Base-by-base conservation (phyloP, 345 rosid species). In the Corymbia maculata region DNA sequence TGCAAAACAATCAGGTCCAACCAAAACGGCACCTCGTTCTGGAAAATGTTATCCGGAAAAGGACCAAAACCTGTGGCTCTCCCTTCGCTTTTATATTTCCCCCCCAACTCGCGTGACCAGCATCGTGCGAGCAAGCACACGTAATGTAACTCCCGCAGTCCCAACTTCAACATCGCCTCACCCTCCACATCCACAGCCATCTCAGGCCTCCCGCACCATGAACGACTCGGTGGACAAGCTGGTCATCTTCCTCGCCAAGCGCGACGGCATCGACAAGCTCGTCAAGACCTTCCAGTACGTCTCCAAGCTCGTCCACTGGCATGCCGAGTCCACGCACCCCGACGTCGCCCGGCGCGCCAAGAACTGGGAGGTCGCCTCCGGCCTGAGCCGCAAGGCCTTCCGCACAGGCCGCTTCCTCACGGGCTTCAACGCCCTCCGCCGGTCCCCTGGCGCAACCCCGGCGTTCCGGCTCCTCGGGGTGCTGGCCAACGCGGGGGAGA, bases 241-340 rank as follows among this genome's bases (percentile, higher is more conserved):
- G 51, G 99, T 98, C 45, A 91, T 96, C 91, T 98, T 96, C 93
- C 93, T 96, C 12, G 99, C 99, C 32, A 98, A 96, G 91, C 90
- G 99, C 91, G 99, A 98, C 45, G 99, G 99, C 68, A 98, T 98
- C 86, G 99, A 98, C 94, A 98, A 98, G 93, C 98, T 98, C 42
- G 99, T 98, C 87, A 98, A 98, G 92, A 98, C 99, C 61, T 98
- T 98, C 91, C 99, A 98, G 57, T 98, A 98, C 75, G 98, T 98
- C 16, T 94, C 99, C 51, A 98, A 98, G 94, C 98, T 98, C 26
- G 98, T 93, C 28, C 93, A 94, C 92, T 96, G 98, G 98, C 97
- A 88, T 14, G 91, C 86, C 11, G 97, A 97, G 88, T 44, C 95
- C 88, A 88, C 93, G 7, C 89, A 87, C 49, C 97, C 99, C 7